Base-by-base conservation (phyloP, 2,329 filamentous ascomycete genomes). In the Colletotrichum liaoningense region DNA sequence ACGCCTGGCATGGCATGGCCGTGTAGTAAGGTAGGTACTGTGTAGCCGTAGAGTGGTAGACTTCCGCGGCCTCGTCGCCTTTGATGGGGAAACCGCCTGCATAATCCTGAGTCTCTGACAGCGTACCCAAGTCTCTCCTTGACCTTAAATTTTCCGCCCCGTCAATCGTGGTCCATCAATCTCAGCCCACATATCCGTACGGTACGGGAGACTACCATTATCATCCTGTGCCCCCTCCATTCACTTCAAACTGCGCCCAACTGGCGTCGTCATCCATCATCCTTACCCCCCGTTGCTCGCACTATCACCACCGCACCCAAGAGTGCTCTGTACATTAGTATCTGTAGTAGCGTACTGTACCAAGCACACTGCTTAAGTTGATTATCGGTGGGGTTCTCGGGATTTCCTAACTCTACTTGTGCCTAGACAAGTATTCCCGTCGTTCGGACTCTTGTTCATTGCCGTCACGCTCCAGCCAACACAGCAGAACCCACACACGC, bases 171-270 rank as follows among this genome's bases (percentile, higher is more conserved):
- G 62, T n/a, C 22, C 46, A 26, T 64, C 46, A n/a, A 35, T 54
- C 26, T 54, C 28, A 24, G 28, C 56, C 68, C 68, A 71, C 63
- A 26, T 56, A 42, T 42, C 35, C 35, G 35, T 42, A 30, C 26
- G 26, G 35, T 42, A 30, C 26, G 26, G 26, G 24, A 62, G 35
- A 35, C 54, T 54, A 55, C 38, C 56, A 54, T 63, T 46, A 46
- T 28, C 60, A 49, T 52, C 35, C 30, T 63, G n/a, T 12, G 35
- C 33, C 33, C 52, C 22, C 26, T 12, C 22, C 66, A 56, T 55
- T 58, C 54, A 59, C 42, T 52, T 46, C 54, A 72, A 63, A 54
- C 66, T 64, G 70, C 66, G 70, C 66, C 70, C 59, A 28, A 55
- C n/a, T 55, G 42, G 66, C 70, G 54, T 70, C 59, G 67, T 73